Base-by-base conservation (phyloP, 129 eudicot species). In the Centaurea solstitialis region DNA sequence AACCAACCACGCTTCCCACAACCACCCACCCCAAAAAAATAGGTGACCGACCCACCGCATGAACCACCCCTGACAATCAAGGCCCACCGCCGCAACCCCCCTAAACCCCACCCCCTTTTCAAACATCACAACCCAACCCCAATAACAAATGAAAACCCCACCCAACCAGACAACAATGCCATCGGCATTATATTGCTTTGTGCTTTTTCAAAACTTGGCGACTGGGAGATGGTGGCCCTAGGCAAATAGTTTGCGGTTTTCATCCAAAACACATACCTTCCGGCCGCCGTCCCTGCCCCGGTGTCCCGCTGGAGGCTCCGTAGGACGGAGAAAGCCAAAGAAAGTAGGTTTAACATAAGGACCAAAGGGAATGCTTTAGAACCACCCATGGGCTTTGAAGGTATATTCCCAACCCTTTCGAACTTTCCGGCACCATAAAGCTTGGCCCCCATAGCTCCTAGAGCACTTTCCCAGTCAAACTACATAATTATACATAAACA, bases 1-100 rank as follows among this genome's bases (percentile, higher is more conserved):
- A 88, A 4, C 98, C 98, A 50, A 18, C 97, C 98, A 91, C 8
- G 97, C 90, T 41, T 62, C 18, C 89, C 90, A 73, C 97, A 91
- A n/a, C n/a, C n/a, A n/a, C n/a, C 43, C 82, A 70, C 13, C 97
- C 97, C 71, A 82, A 70, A 3, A 91, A 70, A n/a, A 91, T 89
- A 89, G 0, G 39, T 7, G 5, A 91, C 75, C 84, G 93, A 59
- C 84, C 90, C 83, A 83, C 21, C 5, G 88, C 4, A 89, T 88
- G 87, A 93, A 86, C 98, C 93, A 93, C 93, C 94, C 88, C 7
- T 94, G 85, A 3, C 73, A 74, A 45, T 91, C 81, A 41, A 89
- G 87, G 67, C 87, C 91, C 75, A 76, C 74, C 2, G 94, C 91
- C 1, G 87, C 98, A 5, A n/a, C n/a, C 90, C 97, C 1, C 13